Evolutionary conservation across 495 filamentous ascomycete species (phyloP).

Genomic region (Cercophora newfieldiana): DNA sequence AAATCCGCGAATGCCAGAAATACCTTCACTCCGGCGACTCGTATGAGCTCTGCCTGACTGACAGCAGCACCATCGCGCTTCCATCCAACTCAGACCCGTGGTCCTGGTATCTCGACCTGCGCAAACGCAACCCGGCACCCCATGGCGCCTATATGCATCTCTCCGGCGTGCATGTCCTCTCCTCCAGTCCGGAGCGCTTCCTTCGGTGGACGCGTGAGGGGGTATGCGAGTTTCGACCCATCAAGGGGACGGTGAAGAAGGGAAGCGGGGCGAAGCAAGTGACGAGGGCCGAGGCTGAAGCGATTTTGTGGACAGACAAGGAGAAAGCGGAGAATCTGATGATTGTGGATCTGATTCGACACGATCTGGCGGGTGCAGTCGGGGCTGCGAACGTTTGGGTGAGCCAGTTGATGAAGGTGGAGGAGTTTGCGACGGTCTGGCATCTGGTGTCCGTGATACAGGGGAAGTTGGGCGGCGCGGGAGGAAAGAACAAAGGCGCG

Average conservation of each 20-base stretch:
- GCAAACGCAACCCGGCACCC: background rate
- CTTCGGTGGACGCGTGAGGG: background rate
- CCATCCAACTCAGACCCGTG: background rate
- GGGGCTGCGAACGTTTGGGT: background rate
- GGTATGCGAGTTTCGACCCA: background rate
- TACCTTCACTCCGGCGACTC: slow-evolving; percentile 4
- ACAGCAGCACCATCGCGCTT: background rate
- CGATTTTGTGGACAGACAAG: background rate
- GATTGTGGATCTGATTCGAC: slow-evolving; percentile 2
- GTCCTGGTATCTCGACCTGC: background rate
- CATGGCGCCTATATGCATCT: background rate
- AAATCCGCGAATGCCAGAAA: background rate
- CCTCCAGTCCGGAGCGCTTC: background rate
- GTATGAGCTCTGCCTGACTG: background rate
- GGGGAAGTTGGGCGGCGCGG: background rate
- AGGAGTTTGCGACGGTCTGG: slow-evolving; percentile 1
- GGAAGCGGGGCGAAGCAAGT: background rate
- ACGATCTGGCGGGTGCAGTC: background rate
- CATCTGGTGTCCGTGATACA: background rate
- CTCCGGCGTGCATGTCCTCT: background rate
- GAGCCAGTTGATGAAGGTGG: background rate
- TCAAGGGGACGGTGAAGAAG: slow-evolving; percentile 4
- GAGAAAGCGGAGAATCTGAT: background rate
- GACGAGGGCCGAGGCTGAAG: background rate
- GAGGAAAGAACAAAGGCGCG: background rate